phyloP scores from a whole-genome alignment of 73 alveolate genomes.

The Tetrahymena elliotti region DNA sequence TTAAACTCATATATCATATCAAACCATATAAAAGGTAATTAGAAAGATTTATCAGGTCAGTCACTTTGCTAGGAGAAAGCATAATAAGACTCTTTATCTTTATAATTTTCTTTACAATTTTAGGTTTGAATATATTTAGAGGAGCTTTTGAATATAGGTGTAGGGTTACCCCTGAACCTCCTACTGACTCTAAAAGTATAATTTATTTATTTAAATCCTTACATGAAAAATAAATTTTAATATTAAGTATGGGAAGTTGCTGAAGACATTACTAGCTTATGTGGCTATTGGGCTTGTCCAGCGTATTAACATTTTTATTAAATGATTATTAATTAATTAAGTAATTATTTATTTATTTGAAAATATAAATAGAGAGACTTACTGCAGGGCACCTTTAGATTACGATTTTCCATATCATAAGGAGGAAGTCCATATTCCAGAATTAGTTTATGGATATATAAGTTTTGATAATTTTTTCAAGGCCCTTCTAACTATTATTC shows the following conservation, averaged over 20 bases:
- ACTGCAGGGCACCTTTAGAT: neutral
- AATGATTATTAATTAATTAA: neutral
- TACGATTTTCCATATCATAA: neutral
- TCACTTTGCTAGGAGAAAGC: neutral
- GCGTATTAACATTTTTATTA: neutral
- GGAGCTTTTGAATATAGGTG: slow-evolving; percentile 29
- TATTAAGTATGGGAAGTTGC: neutral
- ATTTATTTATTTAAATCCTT: neutral
- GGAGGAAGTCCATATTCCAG: neutral
- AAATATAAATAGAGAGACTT: no score
- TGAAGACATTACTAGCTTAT: neutral
- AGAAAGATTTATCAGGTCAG: slow-evolving; percentile 6
- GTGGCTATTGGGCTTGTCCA: neutral
- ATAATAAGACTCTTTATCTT: slow-evolving; percentile 11
- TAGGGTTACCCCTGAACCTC: slow-evolving; percentile 4
- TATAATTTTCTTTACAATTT: neutral
- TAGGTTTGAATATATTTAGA: slow-evolving; percentile 11
- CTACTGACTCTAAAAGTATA: neutral
- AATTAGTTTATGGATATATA: neutral
- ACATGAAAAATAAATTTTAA: neutral
- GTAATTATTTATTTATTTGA: neutral
- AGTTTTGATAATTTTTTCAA: neutral
- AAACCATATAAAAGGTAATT: neutral
- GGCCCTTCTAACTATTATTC: neutral
- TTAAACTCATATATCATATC: slow-evolving; percentile 4